Conservation (phyloP, 169 alveolate genomes). For the Ichthyophthirius multifiliis region DNA sequence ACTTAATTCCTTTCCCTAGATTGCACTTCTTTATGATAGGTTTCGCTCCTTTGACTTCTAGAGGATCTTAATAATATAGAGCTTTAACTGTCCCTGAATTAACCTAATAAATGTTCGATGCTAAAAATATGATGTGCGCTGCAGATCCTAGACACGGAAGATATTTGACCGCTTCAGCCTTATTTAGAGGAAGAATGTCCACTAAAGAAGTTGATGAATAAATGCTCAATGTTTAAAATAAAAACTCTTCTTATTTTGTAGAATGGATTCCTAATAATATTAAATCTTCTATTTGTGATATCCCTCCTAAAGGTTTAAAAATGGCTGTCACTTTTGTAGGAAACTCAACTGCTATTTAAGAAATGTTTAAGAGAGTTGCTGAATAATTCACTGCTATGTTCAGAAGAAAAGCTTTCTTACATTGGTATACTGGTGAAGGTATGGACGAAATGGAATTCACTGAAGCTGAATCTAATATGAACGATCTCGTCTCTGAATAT, state of each 20-base stretch:
- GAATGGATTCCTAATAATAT: slow-evolving; percentile 99
- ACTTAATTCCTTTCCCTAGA: slow-evolving; percentile 98
- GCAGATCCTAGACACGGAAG: slow-evolving; percentile 99
- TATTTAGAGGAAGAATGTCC: slow-evolving; percentile 99
- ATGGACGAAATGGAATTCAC: slow-evolving; percentile 98
- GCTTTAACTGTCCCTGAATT: slow-evolving; percentile 98
- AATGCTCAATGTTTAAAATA: slow-evolving; percentile 97
- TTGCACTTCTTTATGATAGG: slow-evolving; percentile 98
- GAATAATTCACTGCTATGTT: slow-evolving; percentile 98
- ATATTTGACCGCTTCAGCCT: slow-evolving; percentile 97
- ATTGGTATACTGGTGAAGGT: slow-evolving; percentile 98
- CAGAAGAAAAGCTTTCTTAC: slow-evolving; percentile 97
- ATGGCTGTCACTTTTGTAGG: slow-evolving; percentile 98
- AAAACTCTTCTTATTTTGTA: slow-evolving; percentile 97
- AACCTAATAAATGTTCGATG: slow-evolving; percentile 99
- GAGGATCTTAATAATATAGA: slow-evolving; percentile 98
- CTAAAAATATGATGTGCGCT: slow-evolving; percentile 99
- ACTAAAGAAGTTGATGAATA: slow-evolving; percentile 99
- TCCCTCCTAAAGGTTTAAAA: slow-evolving; percentile 98
- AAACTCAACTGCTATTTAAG: slow-evolving; percentile 97
- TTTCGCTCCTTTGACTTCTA: slow-evolving; percentile 97
- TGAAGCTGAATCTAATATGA: slow-evolving; percentile 85
- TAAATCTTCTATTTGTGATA: slow-evolving; percentile 96
- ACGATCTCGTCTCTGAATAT: slow-evolving; percentile 97
- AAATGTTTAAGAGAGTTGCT: slow-evolving; percentile 97